Conservation (phyloP, 805 yeast genomes). For the Ogataea sp. region DNA sequence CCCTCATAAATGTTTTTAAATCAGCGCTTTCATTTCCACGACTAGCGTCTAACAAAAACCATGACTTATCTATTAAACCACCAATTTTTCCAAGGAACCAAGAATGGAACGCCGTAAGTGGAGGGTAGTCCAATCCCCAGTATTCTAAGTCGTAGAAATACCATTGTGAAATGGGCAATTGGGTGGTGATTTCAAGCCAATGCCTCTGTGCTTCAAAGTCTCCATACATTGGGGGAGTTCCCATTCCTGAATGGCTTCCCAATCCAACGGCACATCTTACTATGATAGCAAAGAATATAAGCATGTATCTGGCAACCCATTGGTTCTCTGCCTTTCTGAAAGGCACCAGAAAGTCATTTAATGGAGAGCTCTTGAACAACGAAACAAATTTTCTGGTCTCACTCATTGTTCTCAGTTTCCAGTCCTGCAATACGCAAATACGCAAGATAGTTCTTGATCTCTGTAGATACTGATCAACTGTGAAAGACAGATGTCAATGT, state of each 20-base stretch:
- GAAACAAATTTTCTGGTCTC: slow-evolving; percentile 17
- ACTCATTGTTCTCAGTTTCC: too few relatives aligned
- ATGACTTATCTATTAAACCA: slow-evolving; percentile 44
- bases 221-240: slow-evolving; percentile 74
- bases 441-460: too few relatives aligned
- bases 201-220: slow-evolving; percentile 98
- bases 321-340: slow-evolving; percentile 78
- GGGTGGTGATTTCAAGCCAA: slow-evolving; percentile 89
- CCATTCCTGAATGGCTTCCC: slow-evolving; percentile 77
- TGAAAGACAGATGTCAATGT: too few relatives aligned
- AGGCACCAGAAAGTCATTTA: slow-evolving; percentile 69
- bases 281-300: slow-evolving; percentile 64
- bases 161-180: slow-evolving; percentile 72
- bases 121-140: slow-evolving; percentile 98
- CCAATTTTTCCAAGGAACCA: slow-evolving; percentile 75
- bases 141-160: slow-evolving; percentile 82
- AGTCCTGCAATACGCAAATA: too few relatives aligned
- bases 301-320: slow-evolving; percentile 82
- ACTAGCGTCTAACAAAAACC: slow-evolving; percentile 72
- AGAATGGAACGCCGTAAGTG: slow-evolving; percentile 90
- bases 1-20: slow-evolving; percentile 79
- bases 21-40: slow-evolving; percentile 66
- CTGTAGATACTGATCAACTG: too few relatives aligned
- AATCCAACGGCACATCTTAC: slow-evolving; percentile 80
- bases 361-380: slow-evolving; percentile 44